A percentile compares a stretch with the other conserved stretches of the same genome.
These are phyloP conservation scores for Casuarina equisetifolia DNA, from an alignment of 306 rosid species.

Conservation along the genomic window DNA sequence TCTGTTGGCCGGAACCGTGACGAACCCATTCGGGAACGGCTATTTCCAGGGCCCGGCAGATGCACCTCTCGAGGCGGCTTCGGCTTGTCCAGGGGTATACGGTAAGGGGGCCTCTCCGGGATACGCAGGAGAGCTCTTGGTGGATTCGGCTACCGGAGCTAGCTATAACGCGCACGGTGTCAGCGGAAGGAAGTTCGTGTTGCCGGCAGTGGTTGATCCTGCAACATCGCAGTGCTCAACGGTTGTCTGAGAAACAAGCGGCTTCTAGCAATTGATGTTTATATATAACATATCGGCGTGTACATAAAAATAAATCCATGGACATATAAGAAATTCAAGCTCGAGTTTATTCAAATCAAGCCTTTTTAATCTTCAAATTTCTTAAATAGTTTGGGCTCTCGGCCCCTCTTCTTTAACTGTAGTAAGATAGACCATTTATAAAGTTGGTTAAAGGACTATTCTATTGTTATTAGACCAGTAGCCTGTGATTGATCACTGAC, in stretches of 20 bases:
- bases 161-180: constrained; percentile 41
- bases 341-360: too few species aligned
- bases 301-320: too few species aligned
- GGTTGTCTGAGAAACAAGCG: constrained; percentile 17
- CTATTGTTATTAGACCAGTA: too few species aligned
- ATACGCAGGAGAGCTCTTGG: constrained; percentile 27
- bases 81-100: constrained; percentile 35
- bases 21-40: constrained; percentile 37
- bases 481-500: too few species aligned
- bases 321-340: too few species aligned
- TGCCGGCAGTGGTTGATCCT: constrained; percentile 41
- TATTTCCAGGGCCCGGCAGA: constrained; percentile 25
- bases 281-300: too few species aligned
- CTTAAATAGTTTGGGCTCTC: too few species aligned
- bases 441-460: too few species aligned
- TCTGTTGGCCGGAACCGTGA: constrained; percentile 43
- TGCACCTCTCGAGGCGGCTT: constrained; percentile 32
- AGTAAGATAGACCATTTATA: too few species aligned
- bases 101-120: constrained; percentile 45
- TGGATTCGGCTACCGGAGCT: constrained; percentile 24
- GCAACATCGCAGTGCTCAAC: constrained; percentile 26
- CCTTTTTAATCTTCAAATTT: too few species aligned
- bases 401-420: too few species aligned
- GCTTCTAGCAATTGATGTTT: not conserved
- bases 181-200: constrained; percentile 30